Evolutionary conservation across 2,329 filamentous ascomycete genomes (phyloP).

Genomic region (Penicillium sp.): DNA sequence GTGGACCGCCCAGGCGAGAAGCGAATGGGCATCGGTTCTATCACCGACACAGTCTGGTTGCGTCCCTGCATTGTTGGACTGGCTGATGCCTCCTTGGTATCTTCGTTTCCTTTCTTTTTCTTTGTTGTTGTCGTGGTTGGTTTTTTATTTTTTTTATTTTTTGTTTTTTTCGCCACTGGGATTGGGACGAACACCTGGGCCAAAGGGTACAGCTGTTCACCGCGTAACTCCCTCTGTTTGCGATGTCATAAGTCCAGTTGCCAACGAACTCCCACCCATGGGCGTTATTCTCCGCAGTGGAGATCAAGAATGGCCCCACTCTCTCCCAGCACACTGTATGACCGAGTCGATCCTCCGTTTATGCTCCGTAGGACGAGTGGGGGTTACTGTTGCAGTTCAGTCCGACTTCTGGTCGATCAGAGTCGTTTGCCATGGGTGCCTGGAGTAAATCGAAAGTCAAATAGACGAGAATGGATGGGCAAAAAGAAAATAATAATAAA

Average conservation of each 20-base stretch:
- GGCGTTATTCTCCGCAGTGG: constrained; percentile 29
- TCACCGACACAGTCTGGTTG: constrained; percentile 9
- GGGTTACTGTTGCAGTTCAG: constrained; percentile 30
- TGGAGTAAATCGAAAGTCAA: neutral
- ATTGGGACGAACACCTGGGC: constrained; percentile 1
- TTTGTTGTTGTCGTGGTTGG: no score
- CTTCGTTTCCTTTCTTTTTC: neutral
- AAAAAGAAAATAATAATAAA: constrained; percentile 3
- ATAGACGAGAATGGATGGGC: neutral
- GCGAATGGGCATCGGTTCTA: constrained; percentile 4
- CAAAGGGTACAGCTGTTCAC: constrained; percentile 1
- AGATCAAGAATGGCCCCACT: constrained; percentile 12
- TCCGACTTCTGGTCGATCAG: constrained; percentile 13
- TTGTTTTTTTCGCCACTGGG: neutral
- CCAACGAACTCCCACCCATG: constrained; percentile 8
- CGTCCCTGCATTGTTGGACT: constrained; percentile 9
- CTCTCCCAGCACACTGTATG: constrained; percentile 10
- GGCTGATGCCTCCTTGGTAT: neutral
- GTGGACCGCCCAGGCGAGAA: constrained; percentile 2
- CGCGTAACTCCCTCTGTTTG: neutral
- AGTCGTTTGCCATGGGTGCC: neutral
- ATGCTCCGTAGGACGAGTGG: constrained; percentile 27
- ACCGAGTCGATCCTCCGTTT: constrained; percentile 22
- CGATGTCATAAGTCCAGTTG: neutral
- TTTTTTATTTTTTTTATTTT: neutral